Base-by-base conservation (phyloP, 805 yeast genomes). In the Pichia californica region DNA sequence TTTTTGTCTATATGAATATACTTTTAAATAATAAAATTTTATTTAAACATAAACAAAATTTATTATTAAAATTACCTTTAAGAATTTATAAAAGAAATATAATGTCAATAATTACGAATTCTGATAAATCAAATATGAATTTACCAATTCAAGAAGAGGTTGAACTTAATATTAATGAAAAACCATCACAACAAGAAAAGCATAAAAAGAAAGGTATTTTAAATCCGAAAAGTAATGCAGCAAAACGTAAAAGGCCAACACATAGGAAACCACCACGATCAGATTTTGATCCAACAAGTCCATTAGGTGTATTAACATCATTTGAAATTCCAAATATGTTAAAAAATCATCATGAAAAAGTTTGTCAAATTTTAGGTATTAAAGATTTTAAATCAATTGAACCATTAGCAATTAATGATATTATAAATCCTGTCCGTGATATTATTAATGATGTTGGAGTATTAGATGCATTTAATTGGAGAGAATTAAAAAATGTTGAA, bases 261-360 rank as follows among this genome's bases (percentile, higher is more conserved):
- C 78, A 75, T 58, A 66, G 74, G 27, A 81, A 81, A 52, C 74
- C 72, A 8, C 50, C 52, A 18, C 34, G 44, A 19, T 29, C 42
- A 4, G 35, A 40, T 19, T 33, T 21, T 32, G 97, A 88, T 47
- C 74, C 83, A 27, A 85, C 94, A 0, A 75, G 93, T 1, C 87
- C 95, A 7, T 64, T 79, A 31, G 97, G 97, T 7, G 84, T 87
- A 7, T 69, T 91, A 34, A 39, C 59, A 28, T 76, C 79, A 49
- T 69, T 69, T 48, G 96, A 89, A 59, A 85, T 89, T 45, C 71
- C 76, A 28, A 79, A 76, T 38, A 54, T 88, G 10, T 58, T 82
- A 21, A 49, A 57, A 31, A 66, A 68, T 25, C 55, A 71, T 40
- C 57, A 61, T 7, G 32, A 40, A 4, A 36, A 38, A 15, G 40